phyloP scores from a whole-genome alignment of 2,329 filamentous ascomycete species.

The Fusarium proliferatum region DNA sequence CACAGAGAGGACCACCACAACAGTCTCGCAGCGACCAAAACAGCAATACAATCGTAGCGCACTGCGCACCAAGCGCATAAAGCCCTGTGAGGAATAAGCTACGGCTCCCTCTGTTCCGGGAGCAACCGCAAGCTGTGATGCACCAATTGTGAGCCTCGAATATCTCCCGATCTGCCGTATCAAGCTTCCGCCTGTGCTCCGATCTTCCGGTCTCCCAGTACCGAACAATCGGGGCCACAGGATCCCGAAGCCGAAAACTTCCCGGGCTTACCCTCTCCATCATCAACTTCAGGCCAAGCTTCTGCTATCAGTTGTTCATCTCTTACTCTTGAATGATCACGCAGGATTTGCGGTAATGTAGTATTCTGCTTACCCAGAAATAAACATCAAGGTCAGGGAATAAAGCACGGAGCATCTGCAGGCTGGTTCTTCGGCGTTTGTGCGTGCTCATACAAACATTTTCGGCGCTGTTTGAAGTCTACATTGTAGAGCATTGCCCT shows the following conservation, averaged over 20 bases:
- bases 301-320: constrained; percentile 22
- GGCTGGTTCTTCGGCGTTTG: constrained; percentile 22
- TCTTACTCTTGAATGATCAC: constrained; percentile 1
- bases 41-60: not conserved
- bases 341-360: not conserved
- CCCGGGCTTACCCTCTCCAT: not conserved
- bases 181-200: constrained; percentile 13
- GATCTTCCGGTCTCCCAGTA: not conserved
- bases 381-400: constrained; percentile 7
- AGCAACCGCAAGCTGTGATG: constrained; percentile 6
- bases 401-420: constrained; percentile 26
- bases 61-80: constrained; percentile 14
- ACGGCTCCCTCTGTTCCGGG: not conserved
- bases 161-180: not conserved
- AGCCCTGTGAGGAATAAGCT: not conserved
- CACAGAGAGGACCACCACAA: not conserved
- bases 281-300: constrained; percentile 6
- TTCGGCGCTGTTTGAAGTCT: not conserved
- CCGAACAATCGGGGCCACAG: constrained; percentile 16
- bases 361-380: constrained; percentile 5
- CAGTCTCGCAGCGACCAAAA: not conserved
- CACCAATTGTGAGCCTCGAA: constrained; percentile 4
- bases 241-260: constrained; percentile 13
- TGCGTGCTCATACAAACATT: constrained; percentile 22
- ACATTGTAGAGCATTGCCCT: not conserved